Base-by-base conservation (phyloP, 106 monocot species). In the Cymbidium sinense region DNA sequence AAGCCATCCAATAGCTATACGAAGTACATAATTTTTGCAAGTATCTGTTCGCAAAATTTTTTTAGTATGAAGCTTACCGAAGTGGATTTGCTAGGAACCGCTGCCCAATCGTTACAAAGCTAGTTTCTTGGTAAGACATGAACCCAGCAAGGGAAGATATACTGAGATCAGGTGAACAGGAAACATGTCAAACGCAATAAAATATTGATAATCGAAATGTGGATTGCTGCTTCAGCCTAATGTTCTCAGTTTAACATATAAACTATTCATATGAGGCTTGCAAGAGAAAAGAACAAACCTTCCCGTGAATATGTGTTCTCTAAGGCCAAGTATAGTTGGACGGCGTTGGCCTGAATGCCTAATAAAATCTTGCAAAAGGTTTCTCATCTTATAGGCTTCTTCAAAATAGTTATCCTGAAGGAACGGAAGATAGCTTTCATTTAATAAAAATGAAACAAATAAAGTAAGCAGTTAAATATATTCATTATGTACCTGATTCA, bases 221-320 rank as follows among this genome's bases (percentile, higher is more conserved):
- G 17, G 69, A 69, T 13, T 15, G 5, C 28, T n/a, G 13, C 29
- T 69, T 31, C 31, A 18, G 15, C 19, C 37, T 36, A 71, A 71
- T 71, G 34, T 21, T 36, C 4, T 21, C 15, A 71, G 20, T 37
- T 71, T 36, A 10, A 10, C 23, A 8, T 28, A 25, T 28, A 64
- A 27, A 64, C 30, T 69, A n/a, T n/a, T 70, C 71, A 34, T 36
- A 18, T 0, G 11, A 36, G 34, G 37, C 5, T 9, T 73, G 34
- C 20, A 28, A 30, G 13, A 55, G 35, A 36, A 73, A 37, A 43
- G 18, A 58, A 17, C 27, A 43, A 23, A 90, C 92, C 92, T 93
- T 87, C 92, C 92, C 9, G 92, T 93, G 79, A 93, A 93, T 79
- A 93, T 93, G 76, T 93, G 92, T 70, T 93, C 92, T 74, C 92